Evolutionary conservation across 139 green algal genomes (phyloP).

Genomic region (Chlamydomonas incerta): DNA sequence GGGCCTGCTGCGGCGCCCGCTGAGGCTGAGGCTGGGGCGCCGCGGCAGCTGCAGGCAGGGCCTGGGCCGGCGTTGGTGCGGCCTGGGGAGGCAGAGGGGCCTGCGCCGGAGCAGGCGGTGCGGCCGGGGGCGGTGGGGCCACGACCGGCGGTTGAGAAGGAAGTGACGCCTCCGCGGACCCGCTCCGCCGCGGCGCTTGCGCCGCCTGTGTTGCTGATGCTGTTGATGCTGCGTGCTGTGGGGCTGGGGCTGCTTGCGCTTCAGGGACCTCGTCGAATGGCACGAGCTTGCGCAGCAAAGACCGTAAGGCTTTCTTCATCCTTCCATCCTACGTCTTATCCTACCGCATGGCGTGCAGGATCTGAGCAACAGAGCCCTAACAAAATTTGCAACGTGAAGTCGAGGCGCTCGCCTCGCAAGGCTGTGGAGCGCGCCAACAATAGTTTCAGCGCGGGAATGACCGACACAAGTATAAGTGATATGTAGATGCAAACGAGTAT

Average conservation of each 20-base stretch:
- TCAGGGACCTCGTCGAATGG: background rate
- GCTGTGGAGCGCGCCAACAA: no score
- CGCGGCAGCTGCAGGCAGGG: background rate
- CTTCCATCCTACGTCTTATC: no score
- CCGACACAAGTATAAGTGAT: no score
- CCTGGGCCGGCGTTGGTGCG: background rate
- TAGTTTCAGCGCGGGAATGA: no score
- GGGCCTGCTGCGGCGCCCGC: background rate
- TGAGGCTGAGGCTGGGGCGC: slow-evolving; percentile 4
- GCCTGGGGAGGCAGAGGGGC: background rate
- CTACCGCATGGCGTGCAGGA: no score
- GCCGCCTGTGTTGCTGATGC: background rate
- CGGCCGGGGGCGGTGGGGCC: background rate
- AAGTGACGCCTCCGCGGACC: background rate
- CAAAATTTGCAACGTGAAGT: no score
- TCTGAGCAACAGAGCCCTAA: no score
- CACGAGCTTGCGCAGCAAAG: slow-evolving; percentile 30
- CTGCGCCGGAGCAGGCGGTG: background rate
- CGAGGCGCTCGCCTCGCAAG: no score
- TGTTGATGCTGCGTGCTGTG: background rate
- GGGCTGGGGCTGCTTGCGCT: background rate
- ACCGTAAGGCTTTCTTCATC: no score
- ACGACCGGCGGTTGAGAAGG: background rate
- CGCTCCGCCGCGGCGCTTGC: background rate
- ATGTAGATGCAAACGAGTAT: no score